Evolutionary conservation across 1,284 basidiomycete species (phyloP), one percentile per base, ranked within the genome.

Genomic region (Grifola frondosa): DNA sequence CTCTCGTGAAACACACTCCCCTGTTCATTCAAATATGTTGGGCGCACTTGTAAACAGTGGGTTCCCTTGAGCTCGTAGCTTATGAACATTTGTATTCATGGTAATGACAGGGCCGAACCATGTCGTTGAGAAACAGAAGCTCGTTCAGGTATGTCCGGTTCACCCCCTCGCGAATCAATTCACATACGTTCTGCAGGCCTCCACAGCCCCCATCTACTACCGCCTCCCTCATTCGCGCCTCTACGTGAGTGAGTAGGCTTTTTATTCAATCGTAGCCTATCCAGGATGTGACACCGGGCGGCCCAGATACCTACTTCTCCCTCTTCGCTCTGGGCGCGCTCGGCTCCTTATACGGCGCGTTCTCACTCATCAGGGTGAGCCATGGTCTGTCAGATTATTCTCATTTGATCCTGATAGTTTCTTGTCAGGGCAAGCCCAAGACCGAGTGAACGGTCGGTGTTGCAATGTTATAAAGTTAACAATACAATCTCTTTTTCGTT

Each of bases 41-140:
- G 71, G 73, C 63, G 71, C 73, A 34, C 70, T 86, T 53, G 77
- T 81, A 61, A 73, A 67, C 62, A 61, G 68, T 69, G 45, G 42
- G 65, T 64, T 13, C 22, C 22, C 0, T 11, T 16, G 5, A 20
- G 29, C 11, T n/a, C n/a, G 11, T 32, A 22, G 5, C 10, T 29
- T 41, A 13, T 15, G 28, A 24, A 30, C 24, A 40, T 31, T 43
- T 39, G 23, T 28, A 16, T 23, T 30, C 16, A n/a, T 37, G 12
- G 25, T 34, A 24, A 51, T 42, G 55, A 30, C 57, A 85, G 87
- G 73, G 50, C 80, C 78, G 49, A 86, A 89, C 72, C 63, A 59
- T 44, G 73, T 87, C 50, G 61, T 77, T 37, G 77, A 83, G 67
- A 80, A 66, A 61, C 86, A 89, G 67, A 77, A 67, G 66, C 48